phyloP scores from a whole-genome alignment of 2,329 filamentous ascomycete species.

The Ophiostoma australiae region DNA sequence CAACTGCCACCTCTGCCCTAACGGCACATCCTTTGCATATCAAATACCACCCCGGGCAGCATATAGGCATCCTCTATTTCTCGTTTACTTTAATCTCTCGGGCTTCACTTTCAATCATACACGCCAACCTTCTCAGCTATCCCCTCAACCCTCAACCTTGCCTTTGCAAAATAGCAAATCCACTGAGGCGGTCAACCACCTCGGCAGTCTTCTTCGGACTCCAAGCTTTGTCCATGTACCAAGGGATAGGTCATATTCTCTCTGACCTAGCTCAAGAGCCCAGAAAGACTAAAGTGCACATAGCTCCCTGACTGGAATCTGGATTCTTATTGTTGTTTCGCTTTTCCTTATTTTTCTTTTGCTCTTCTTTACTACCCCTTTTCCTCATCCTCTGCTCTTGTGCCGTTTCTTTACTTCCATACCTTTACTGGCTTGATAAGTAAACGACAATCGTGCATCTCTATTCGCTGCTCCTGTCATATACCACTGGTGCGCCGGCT shows the following conservation, averaged over 20 bases:
- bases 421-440: not conserved
- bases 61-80: not conserved
- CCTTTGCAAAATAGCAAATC: not conserved
- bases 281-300: not conserved
- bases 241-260: not conserved
- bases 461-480: not conserved
- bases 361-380: not conserved
- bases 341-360: not conserved
- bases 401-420: not conserved
- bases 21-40: not conserved
- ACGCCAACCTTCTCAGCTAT: not conserved
- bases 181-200: not conserved
- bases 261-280: not conserved
- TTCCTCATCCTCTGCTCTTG: not conserved
- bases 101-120: not conserved
- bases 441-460: not conserved
- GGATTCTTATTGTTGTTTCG: not conserved
- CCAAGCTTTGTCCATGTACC: not conserved
- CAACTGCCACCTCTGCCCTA: not conserved
- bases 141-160: not conserved
- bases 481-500: not conserved
- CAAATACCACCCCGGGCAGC: not conserved
- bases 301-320: not conserved
- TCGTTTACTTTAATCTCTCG: not conserved
- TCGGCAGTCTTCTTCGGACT: conserved; percentile 4